A percentile compares a stretch with the other conserved stretches of the same genome.
Conservation (phyloP, 2,329 filamentous ascomycete species). For the Immersiporthe knoxdaviesiana region DNA sequence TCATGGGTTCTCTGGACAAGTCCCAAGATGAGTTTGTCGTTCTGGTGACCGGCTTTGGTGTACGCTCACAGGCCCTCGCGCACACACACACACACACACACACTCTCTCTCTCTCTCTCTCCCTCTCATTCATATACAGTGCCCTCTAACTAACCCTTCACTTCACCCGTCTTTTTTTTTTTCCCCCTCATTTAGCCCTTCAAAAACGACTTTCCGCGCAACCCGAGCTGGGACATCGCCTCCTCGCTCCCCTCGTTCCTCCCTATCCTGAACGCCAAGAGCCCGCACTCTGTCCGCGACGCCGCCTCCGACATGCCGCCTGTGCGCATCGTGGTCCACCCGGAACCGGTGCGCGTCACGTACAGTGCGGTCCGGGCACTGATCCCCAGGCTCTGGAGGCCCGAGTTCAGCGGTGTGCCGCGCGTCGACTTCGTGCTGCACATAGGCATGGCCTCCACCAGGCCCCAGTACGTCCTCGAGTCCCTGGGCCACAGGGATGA, state of each 20-base stretch:
- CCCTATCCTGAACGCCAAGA: conserved; percentile 52
- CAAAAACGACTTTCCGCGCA: conserved; percentile 69
- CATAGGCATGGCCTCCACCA: conserved; percentile 75
- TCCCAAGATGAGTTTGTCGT: conserved; percentile 57
- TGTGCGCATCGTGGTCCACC: conserved; percentile 67
- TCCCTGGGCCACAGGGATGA: conserved; percentile 70
- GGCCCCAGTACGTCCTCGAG: conserved; percentile 71
- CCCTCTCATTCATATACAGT: no score
- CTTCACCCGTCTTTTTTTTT: neutral
- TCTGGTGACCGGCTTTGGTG: conserved; percentile 64
- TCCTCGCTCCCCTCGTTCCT: conserved; percentile 68
- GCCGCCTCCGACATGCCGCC: conserved; percentile 43
- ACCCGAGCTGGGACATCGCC: conserved; percentile 82
- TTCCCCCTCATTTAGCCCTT: no score
- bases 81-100: no score
- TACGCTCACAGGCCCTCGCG: conserved; percentile 42
- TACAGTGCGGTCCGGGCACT: conserved; percentile 68
- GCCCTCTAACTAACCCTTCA: no score
- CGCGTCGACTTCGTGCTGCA: conserved; percentile 71
- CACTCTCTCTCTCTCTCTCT: no score
- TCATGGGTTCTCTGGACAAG: conserved; percentile 36
- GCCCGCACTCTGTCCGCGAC: conserved; percentile 38
- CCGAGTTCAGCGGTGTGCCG: conserved; percentile 39
- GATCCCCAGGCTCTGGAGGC: conserved; percentile 65
- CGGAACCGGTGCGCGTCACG: conserved; percentile 69